phyloP scores from a whole-genome alignment of 2,329 filamentous ascomycete species.

The Parafenestella ontariensis region DNA sequence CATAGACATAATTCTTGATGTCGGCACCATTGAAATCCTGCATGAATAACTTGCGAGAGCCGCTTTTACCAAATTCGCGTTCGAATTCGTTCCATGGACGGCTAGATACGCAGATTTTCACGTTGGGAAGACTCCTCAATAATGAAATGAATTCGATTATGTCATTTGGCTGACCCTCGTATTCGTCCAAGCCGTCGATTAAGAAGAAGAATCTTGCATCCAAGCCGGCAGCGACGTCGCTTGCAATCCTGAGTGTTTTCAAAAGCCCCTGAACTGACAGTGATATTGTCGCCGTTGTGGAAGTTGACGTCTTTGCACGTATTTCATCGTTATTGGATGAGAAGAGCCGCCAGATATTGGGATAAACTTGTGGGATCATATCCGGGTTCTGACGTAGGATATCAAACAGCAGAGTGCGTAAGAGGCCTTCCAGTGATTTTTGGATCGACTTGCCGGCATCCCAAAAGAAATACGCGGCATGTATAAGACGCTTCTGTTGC shows the following conservation, averaged over 20 bases:
- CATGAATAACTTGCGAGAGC: background rate
- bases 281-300: background rate
- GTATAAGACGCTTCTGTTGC: background rate
- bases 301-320: background rate
- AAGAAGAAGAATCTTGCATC: conserved; percentile 7
- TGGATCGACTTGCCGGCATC: conserved; percentile 4
- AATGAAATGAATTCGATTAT: conserved; percentile 25
- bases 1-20: conserved; percentile 18
- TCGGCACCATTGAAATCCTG: conserved; percentile 9
- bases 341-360: background rate
- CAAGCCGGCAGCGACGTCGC: background rate
- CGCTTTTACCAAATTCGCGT: conserved; percentile 1
- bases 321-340: background rate
- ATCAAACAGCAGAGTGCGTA: conserved; percentile 3
- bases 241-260: background rate
- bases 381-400: conserved; percentile 6
- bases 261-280: background rate
- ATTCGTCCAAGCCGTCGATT: conserved; percentile 7
- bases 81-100: conserved; percentile 14
- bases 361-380: background rate
- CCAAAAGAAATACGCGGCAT: conserved; percentile 10
- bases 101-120: conserved; percentile 13
- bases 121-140: background rate
- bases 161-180: conserved; percentile 9
- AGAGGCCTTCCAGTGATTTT: conserved; percentile 11